These are phyloP conservation scores for Aureobasidium sp. DNA, from an alignment of 2,329 filamentous ascomycete genomes.

Conservation along the genomic window DNA sequence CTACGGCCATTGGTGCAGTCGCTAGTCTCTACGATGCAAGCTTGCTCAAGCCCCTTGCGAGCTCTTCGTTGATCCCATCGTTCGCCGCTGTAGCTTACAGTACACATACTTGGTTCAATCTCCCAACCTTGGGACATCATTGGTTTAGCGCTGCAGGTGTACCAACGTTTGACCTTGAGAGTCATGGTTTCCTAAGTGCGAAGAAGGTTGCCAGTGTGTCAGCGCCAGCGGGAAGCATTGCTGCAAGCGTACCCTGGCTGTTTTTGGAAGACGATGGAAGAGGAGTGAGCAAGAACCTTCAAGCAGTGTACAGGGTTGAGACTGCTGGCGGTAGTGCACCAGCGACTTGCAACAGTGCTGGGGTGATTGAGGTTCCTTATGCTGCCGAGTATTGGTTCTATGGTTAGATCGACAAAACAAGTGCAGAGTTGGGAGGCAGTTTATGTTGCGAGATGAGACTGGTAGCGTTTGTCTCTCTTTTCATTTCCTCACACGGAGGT, in stretches of 20 bases:
- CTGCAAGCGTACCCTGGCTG: constrained; percentile 39
- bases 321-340: constrained; percentile 42
- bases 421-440: not conserved
- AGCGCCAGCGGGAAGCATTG: constrained; percentile 43
- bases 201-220: constrained; percentile 45
- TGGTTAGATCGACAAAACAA: constrained; percentile 18
- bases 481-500: not conserved
- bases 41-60: constrained; percentile 31
- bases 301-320: constrained; percentile 42
- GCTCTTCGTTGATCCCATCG: not conserved
- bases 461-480: not conserved
- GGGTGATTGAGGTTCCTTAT: constrained; percentile 36
- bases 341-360: constrained; percentile 31
- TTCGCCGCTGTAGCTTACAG: constrained; percentile 6
- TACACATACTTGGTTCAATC: constrained; percentile 2
- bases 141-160: constrained; percentile 52
- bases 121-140: constrained; percentile 51
- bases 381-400: constrained; percentile 45
- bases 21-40: constrained; percentile 41
- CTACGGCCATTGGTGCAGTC: constrained; percentile 38
- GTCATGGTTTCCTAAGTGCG: constrained; percentile 37
- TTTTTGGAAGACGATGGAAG: constrained; percentile 35
- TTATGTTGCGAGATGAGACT: not conserved
- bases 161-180: constrained; percentile 55
- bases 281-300: constrained; percentile 32